phyloP scores from a whole-genome alignment of 352 stramenopile species.

The Phytophthora quininea region DNA sequence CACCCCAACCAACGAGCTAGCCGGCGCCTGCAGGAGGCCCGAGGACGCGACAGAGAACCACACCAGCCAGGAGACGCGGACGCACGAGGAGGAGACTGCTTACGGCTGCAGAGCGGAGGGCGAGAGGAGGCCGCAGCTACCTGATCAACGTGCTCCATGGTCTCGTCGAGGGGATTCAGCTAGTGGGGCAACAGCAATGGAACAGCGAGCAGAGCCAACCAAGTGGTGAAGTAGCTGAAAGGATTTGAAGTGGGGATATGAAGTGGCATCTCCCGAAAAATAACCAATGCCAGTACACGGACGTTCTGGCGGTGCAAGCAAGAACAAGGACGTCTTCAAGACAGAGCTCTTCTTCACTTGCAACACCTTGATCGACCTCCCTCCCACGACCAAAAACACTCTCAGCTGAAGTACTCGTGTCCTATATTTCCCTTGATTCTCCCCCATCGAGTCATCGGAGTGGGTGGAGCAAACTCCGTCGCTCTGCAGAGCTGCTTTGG shows the following conservation, averaged over 20 bases:
- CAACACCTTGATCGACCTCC: too few species aligned
- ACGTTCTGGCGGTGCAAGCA: constrained; percentile 8
- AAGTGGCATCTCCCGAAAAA: constrained; percentile 1
- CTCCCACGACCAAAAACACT: too few species aligned
- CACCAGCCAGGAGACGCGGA: background rate
- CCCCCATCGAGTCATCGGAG: too few species aligned
- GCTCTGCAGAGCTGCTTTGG: background rate
- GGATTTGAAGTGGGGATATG: constrained; percentile 12
- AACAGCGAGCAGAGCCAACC: constrained; percentile 1
- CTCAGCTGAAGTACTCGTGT: constrained; percentile 13
- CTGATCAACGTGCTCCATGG: constrained; percentile 87
- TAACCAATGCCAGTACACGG: background rate
- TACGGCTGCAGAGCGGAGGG: background rate
- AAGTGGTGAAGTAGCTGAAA: background rate
- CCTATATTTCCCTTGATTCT: constrained; percentile 26
- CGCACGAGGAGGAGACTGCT: background rate
- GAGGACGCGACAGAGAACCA: constrained; percentile 20
- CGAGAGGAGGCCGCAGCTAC: constrained; percentile 37
- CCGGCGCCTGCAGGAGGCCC: constrained; percentile 38
- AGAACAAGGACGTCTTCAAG: background rate
- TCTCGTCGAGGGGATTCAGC: constrained; percentile 54
- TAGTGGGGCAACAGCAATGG: constrained; percentile 11
- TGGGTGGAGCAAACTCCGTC: too few species aligned
- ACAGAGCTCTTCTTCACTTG: too few species aligned
- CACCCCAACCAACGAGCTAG: constrained; percentile 45